A percentile compares a stretch with the other conserved stretches of the same genome.
Conservation (phyloP, 2,329 filamentous ascomycete genomes). For the Aureobasidium uvarum region DNA sequence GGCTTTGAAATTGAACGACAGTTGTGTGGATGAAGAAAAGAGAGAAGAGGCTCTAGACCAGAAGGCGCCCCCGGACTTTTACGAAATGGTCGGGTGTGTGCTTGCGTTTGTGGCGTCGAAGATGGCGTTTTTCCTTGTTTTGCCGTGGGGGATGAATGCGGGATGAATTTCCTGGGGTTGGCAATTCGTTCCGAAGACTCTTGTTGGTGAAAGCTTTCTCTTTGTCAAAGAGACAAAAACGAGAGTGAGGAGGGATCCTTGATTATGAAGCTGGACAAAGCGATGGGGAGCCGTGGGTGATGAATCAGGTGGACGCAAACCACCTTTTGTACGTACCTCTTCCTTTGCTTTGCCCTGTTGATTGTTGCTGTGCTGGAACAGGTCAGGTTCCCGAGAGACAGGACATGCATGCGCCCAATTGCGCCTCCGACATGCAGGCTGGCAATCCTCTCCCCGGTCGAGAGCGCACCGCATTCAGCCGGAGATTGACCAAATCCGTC, state of each 20-base stretch:
- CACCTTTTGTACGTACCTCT: conserved; percentile 17
- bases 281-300: conserved; percentile 7
- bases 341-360: neutral
- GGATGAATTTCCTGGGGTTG: neutral
- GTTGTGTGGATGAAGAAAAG: neutral
- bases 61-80: conserved; percentile 1
- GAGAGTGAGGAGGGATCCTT: neutral
- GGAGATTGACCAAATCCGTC: conserved; percentile 9
- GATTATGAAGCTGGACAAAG: neutral
- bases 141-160: conserved; percentile 9
- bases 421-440: neutral
- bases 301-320: neutral
- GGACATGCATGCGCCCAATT: conserved; percentile 14
- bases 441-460: conserved; percentile 8
- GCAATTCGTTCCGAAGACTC: neutral
- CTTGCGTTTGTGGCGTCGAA: neutral
- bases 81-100: neutral
- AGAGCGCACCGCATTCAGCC: conserved; percentile 16
- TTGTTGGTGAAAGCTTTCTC: neutral
- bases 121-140: conserved; percentile 11
- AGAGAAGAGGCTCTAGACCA: neutral
- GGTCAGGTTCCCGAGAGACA: neutral
- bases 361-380: conserved; percentile 8
- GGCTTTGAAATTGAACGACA: neutral
- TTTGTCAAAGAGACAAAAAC: neutral